Percentiles rank a stretch among this genome's conserved stretches.
Conservation (phyloP, 2,329 filamentous ascomycete species). For the Fusarium sp. region DNA sequence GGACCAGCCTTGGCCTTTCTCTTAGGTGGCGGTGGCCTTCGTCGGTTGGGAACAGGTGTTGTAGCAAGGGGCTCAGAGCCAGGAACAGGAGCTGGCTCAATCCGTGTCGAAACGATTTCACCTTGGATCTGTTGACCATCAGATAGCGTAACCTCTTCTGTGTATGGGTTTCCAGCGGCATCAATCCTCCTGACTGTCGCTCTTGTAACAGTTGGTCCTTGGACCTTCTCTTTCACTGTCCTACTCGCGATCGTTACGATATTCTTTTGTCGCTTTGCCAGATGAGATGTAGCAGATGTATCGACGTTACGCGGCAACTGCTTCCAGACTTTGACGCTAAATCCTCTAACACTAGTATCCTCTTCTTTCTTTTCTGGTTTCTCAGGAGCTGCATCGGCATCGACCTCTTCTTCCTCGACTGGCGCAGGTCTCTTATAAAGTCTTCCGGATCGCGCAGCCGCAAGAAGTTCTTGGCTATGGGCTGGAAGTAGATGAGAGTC, state of each 20-base stretch:
- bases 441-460: conserved; percentile 81
- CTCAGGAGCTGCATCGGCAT: conserved; percentile 61
- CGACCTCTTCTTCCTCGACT: conserved; percentile 69
- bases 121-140: conserved; percentile 85
- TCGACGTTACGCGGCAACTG: conserved; percentile 71
- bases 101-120: conserved; percentile 76
- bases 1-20: conserved; percentile 82
- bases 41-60: conserved; percentile 59
- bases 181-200: conserved; percentile 85
- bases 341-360: conserved; percentile 66
- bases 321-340: conserved; percentile 71
- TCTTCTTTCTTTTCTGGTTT: conserved; percentile 74
- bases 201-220: conserved; percentile 74
- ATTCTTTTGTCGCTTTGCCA: conserved; percentile 72
- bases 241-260: conserved; percentile 69
- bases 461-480: conserved; percentile 85
- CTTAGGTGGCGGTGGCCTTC: conserved; percentile 80
- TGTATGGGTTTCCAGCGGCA: conserved; percentile 82
- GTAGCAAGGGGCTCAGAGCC: conserved; percentile 66
- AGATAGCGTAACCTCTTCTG: conserved; percentile 84
- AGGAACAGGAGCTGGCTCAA: conserved; percentile 58
- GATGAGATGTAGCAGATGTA: conserved; percentile 62
- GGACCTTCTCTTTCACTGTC: conserved; percentile 58
- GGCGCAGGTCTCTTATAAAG: conserved; percentile 79
- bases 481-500: conserved; percentile 82